A percentile compares a stretch with the other conserved stretches of the same genome.
Evolutionary conservation across 2,329 filamentous ascomycete genomes (phyloP).

Genomic region (Setomelanomma holmii): DNA sequence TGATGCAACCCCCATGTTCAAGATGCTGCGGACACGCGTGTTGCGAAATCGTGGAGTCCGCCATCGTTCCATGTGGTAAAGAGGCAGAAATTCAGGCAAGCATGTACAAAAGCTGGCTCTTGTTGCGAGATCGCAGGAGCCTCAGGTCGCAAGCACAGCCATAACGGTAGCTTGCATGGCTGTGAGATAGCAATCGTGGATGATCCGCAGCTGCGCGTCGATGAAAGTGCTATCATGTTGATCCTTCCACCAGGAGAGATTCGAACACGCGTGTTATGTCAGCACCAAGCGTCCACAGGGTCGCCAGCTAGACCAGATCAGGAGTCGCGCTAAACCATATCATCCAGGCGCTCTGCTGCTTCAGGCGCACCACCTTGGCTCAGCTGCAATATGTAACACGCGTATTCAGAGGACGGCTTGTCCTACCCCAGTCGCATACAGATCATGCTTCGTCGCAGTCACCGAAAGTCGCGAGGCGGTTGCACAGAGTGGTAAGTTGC

Average conservation of each 20-base stretch:
- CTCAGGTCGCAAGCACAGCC: not conserved
- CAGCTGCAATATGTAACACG: conserved; percentile 14
- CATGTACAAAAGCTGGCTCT: not conserved
- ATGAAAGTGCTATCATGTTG: no score
- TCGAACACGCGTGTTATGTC: conserved; percentile 20
- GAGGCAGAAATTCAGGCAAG: not conserved
- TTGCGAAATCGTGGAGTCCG: not conserved
- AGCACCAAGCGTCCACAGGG: no score
- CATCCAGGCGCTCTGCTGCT: no score
- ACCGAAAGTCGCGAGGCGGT: conserved; percentile 28
- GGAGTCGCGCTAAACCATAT: not conserved
- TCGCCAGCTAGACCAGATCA: no score
- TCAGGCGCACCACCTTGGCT: not conserved
- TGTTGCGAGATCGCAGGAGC: conserved; percentile 1
- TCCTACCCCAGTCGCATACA: not conserved
- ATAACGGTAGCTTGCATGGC: not conserved
- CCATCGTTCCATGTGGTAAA: not conserved
- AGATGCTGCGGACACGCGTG: conserved; percentile 8
- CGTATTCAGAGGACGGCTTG: conserved; percentile 9
- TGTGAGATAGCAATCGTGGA: not conserved
- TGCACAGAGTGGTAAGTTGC: conserved; percentile 29
- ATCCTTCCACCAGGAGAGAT: no score
- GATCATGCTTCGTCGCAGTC: conserved; percentile 28
- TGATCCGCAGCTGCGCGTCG: not conserved
- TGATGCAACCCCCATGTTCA: not conserved